Percentiles rank a stretch among this genome's conserved stretches.
Conservation (phyloP, 2,329 filamentous ascomycete species). For the Karstenula rhodostoma region DNA sequence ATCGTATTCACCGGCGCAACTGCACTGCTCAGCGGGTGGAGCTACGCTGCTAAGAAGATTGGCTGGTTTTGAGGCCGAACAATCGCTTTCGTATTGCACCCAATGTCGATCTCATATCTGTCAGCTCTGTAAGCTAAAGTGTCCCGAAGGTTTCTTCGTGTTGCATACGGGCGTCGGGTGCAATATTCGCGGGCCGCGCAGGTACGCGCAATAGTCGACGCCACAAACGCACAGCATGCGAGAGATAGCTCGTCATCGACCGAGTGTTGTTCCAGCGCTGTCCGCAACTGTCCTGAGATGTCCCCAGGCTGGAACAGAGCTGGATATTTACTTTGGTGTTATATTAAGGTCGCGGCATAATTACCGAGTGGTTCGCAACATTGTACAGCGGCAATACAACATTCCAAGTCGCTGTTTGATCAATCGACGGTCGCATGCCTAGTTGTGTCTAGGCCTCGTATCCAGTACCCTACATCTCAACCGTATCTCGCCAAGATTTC, state of each 20-base stretch:
- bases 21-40: constrained; percentile 43
- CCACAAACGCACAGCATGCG: not conserved
- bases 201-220: constrained; percentile 11
- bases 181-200: not conserved
- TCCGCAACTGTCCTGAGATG: not conserved
- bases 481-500: constrained; percentile 1
- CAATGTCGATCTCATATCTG: not conserved
- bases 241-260: not conserved
- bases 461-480: not conserved
- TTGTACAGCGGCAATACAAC: not conserved
- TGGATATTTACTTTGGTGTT: not conserved
- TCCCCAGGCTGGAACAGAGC: not conserved
- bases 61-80: constrained; percentile 36
- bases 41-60: constrained; percentile 39
- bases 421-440: not conserved
- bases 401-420: not conserved
- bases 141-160: not conserved
- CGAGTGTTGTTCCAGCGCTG: not conserved
- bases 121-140: not conserved
- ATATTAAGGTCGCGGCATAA: not conserved
- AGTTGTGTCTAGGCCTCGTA: not conserved
- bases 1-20: constrained; percentile 55
- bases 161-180: not conserved
- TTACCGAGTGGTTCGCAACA: not conserved
- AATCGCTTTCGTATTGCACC: not conserved